These are phyloP conservation scores for Lepidium sativum DNA, from an alignment of 345 rosid genomes.

Conservation along the genomic window DNA sequence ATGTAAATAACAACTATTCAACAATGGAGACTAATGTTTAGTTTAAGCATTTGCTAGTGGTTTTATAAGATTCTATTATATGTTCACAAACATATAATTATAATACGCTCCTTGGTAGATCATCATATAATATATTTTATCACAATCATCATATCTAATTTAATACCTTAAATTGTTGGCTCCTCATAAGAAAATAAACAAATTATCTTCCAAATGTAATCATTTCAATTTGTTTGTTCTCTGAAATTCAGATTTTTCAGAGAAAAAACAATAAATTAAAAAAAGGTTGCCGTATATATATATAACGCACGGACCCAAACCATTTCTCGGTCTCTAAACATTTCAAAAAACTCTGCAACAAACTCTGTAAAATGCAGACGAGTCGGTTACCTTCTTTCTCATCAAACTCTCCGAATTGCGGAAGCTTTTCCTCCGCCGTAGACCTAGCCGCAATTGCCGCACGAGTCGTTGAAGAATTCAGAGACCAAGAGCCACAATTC, in stretches of 20 bases:
- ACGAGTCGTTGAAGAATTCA: constrained; percentile 39
- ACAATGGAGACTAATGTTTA: background rate
- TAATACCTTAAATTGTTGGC: background rate
- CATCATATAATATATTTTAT: background rate
- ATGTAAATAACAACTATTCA: background rate
- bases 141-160: background rate
- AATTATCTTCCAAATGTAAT: background rate
- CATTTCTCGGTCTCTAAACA: background rate
- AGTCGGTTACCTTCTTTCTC: constrained; percentile 36
- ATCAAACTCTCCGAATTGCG: constrained; percentile 36
- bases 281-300: background rate
- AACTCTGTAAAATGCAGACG: constrained; percentile 28
- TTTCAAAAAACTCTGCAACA: background rate
- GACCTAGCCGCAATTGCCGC: constrained; percentile 44
- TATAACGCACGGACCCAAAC: constrained; percentile 14
- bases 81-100: background rate
- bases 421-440: constrained; percentile 31
- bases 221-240: constrained; percentile 9
- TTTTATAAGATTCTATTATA: background rate
- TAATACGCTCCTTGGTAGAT: constrained; percentile 3
- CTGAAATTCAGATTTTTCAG: background rate
- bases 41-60: background rate
- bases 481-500: constrained; percentile 14
- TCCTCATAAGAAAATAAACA: background rate
- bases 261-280: too few species aligned